Evolutionary conservation across 2,329 filamentous ascomycete genomes (phyloP).

Genomic region (Penicillium sp.): DNA sequence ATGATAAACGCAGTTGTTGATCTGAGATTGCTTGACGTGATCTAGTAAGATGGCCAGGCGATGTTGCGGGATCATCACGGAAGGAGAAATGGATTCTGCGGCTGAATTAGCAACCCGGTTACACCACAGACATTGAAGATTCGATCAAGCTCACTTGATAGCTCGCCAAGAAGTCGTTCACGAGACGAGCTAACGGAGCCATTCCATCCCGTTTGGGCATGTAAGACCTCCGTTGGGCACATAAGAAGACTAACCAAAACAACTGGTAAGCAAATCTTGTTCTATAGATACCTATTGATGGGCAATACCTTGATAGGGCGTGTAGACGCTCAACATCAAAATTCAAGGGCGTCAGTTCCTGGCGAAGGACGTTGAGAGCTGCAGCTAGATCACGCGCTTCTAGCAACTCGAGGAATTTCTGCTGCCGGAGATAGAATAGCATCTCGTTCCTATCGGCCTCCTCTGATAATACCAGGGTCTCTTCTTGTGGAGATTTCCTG

Average conservation of each 20-base stretch:
- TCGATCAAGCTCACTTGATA: conserved; percentile 59
- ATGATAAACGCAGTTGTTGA: conserved; percentile 77
- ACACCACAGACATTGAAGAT: background rate
- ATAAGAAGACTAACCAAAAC: conserved; percentile 61
- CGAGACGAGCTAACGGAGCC: conserved; percentile 68
- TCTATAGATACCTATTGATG: background rate
- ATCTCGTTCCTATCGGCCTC: conserved; percentile 69
- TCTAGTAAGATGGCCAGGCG: conserved; percentile 71
- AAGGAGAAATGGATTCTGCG: conserved; percentile 79
- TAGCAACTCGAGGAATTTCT: conserved; percentile 87
- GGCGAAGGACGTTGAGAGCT: conserved; percentile 73
- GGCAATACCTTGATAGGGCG: conserved; percentile 60
- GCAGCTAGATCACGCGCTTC: conserved; percentile 63
- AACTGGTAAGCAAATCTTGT: background rate
- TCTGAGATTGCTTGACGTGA: conserved; percentile 74
- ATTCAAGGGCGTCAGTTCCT: conserved; percentile 77
- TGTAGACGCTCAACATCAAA: conserved; percentile 70
- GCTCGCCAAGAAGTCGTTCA: conserved; percentile 62
- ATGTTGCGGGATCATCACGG: conserved; percentile 92
- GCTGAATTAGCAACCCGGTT: conserved; percentile 20
- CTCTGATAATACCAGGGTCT: conserved; percentile 64
- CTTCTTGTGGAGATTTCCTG: conserved; percentile 21
- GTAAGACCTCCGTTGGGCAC: conserved; percentile 73
- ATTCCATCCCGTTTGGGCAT: conserved; percentile 71
- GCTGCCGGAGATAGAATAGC: conserved; percentile 79